Base-by-base conservation (phyloP, 2,329 filamentous ascomycete species). In the Akanthomyces dipterigenus region DNA sequence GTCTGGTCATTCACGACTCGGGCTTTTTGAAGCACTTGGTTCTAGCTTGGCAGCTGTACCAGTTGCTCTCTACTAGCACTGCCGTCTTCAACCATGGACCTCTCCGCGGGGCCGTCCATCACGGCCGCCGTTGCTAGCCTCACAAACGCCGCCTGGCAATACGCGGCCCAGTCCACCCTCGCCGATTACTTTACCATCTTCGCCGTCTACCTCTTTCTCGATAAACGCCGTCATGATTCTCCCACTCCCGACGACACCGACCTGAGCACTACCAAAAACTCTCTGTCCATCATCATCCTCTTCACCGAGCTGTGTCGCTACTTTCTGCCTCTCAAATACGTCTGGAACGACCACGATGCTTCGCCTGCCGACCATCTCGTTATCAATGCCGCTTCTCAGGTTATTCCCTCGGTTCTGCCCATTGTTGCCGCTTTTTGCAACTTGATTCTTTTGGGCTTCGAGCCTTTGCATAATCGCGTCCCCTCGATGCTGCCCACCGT, bases 181-280 rank as follows among this genome's bases (percentile, higher is more conserved):
- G 65, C 28, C 20, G 48, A 50, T 26, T 50, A 31, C 26, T 31
- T 34, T 9, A n/a, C 71, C 59, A 62, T 74, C 62, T 71, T 76
- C 65, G 71, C 71, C 60, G 60, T 78, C 58, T 64, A 74, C 61
- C 60, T 73, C 61, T 70, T 76, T 64, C 69, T 71, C 61, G 14
- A 34, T 5, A 34, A 20, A 5, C 48, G 48, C 11, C 48, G 34
- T 22, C 16, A 55, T 24, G 51, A 34, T 8, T 7, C n/a, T 22
- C 34, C 51, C 16, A 40, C 34, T n/a, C 22, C 28, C n/a, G 36
- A 55, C 12, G 48, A 20, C 28, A 31, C 16, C 24, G 48, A 55
- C 22, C 12, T 40, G 31, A 24, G 31, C 42, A 43, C 46, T 9
- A 58, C 38, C 40, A 58, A 43, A 22, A 48, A 48, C 45, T 22